Percentiles rank a stretch among this genome's conserved stretches.
These are phyloP conservation scores for Erythrophleum fordii DNA, from an alignment of 306 rosid species.

Conservation along the genomic window DNA sequence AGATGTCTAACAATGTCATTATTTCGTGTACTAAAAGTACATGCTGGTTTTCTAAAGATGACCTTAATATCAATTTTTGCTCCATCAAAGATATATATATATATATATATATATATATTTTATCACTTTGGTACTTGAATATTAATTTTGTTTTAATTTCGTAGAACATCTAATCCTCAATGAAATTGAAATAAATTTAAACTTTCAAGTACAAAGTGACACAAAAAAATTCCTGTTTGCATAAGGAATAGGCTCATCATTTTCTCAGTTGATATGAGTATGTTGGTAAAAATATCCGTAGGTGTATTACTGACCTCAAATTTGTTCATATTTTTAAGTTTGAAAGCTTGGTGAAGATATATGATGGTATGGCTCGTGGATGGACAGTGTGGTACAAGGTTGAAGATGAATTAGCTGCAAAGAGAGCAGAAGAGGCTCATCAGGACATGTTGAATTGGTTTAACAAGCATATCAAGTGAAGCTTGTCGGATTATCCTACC, in stretches of 20 bases:
- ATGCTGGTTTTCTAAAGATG: no score
- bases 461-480: slow-evolving; percentile 42
- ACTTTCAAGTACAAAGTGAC: no score
- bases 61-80: no score
- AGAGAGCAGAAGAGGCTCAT: slow-evolving; percentile 63
- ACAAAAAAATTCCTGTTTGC: background rate
- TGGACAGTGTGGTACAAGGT: slow-evolving; percentile 54
- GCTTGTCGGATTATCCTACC: background rate
- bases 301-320: background rate
- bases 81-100: no score
- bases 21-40: no score
- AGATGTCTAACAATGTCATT: no score
- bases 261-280: background rate
- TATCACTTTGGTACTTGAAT: no score
- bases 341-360: slow-evolving; percentile 52
- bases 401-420: slow-evolving; percentile 49
- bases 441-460: slow-evolving; percentile 55
- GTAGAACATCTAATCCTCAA: no score
- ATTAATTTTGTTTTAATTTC: no score
- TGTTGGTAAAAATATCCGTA: background rate
- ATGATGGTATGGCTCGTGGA: slow-evolving; percentile 53
- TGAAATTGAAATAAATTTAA: no score
- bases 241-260: no score
- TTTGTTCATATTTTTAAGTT: slow-evolving; percentile 38
- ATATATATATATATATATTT: no score